Percentiles rank a stretch among this genome's conserved stretches.
These are phyloP conservation scores for Leccinum subrobustum DNA, from an alignment of 1,284 basidiomycete species.

Conservation along the genomic window DNA sequence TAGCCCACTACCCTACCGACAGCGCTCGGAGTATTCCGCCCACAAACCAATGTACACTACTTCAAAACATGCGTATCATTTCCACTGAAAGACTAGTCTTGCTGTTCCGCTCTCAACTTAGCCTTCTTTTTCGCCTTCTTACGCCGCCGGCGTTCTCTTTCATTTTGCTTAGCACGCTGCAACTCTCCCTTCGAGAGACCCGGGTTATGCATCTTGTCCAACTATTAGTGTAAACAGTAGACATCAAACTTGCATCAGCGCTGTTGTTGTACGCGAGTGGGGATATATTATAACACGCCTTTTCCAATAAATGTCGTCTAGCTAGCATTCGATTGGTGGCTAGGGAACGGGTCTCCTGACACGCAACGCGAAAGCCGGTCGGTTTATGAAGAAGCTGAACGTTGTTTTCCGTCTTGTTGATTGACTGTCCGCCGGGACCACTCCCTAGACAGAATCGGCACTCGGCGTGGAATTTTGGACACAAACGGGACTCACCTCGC, in stretches of 20 bases:
- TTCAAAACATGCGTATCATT: background rate
- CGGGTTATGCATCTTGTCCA: constrained; percentile 70
- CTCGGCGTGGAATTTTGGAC: background rate
- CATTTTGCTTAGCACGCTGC: constrained; percentile 63
- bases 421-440: constrained; percentile 82
- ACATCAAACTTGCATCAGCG: constrained; percentile 17
- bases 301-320: constrained; percentile 64
- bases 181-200: constrained; percentile 72
- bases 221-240: constrained; percentile 37
- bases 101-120: constrained; percentile 24
- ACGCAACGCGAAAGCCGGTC: constrained; percentile 71
- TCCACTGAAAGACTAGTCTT: background rate
- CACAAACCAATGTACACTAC: constrained; percentile 7
- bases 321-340: constrained; percentile 68
- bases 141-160: constrained; percentile 64
- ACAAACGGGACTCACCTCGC: constrained; percentile 49
- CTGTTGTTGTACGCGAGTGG: constrained; percentile 6
- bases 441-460: constrained; percentile 49
- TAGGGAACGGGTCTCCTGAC: constrained; percentile 78
- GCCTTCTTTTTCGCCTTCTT: constrained; percentile 72
- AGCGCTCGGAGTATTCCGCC: constrained; percentile 25
- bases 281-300: constrained; percentile 48
- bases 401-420: constrained; percentile 84
- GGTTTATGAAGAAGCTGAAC: constrained; percentile 80
- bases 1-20: constrained; percentile 8